Percentiles rank a stretch among this genome's conserved stretches.
phyloP scores from a whole-genome alignment of 192 early-diverging fungal genomes.

The Coemansia sp. region DNA sequence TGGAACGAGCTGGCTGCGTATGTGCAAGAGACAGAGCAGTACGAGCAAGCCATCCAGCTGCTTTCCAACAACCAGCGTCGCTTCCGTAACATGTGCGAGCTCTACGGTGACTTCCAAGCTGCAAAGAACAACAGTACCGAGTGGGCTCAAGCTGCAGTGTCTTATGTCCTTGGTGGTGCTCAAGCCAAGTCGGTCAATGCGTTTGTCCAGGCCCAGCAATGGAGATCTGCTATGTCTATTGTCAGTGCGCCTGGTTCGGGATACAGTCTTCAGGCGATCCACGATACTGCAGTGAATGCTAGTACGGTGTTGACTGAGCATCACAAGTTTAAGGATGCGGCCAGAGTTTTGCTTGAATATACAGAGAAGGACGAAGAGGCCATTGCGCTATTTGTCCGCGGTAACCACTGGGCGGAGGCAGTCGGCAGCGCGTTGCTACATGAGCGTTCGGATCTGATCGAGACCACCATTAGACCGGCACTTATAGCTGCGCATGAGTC shows the following conservation, averaged over 20 bases:
- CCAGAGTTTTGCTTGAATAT: conserved; percentile 68
- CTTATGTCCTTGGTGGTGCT: conserved; percentile 29
- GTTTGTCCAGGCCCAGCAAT: conserved; percentile 32
- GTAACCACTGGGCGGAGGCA: conserved; percentile 75
- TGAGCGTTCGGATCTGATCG: conserved; percentile 66
- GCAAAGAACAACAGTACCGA: conserved; percentile 24
- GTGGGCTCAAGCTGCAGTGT: conserved; percentile 45
- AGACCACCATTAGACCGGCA: conserved; percentile 70
- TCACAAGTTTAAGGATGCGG: conserved; percentile 65
- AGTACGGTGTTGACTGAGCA: conserved; percentile 53
- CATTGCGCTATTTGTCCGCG: conserved; percentile 64
- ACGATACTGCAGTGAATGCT: conserved; percentile 27
- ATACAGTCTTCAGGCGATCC: conserved; percentile 1
- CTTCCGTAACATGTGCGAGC: conserved; percentile 44
- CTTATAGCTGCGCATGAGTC: conserved; percentile 41
- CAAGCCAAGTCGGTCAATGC: conserved; percentile 18
- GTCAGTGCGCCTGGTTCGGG: conserved; percentile 11
- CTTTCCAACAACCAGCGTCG: conserved; percentile 49
- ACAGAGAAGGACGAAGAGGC: conserved; percentile 66
- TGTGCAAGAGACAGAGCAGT: conserved; percentile 62
- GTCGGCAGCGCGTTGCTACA: conserved; percentile 59
- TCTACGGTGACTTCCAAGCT: conserved; percentile 65
- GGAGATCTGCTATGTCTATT: conserved; percentile 33
- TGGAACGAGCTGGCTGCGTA: conserved; percentile 58
- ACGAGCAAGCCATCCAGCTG: conserved; percentile 55